Evolutionary conservation across 768 basidiomycete genomes (phyloP).

Genomic region (Podaxis sp.): DNA sequence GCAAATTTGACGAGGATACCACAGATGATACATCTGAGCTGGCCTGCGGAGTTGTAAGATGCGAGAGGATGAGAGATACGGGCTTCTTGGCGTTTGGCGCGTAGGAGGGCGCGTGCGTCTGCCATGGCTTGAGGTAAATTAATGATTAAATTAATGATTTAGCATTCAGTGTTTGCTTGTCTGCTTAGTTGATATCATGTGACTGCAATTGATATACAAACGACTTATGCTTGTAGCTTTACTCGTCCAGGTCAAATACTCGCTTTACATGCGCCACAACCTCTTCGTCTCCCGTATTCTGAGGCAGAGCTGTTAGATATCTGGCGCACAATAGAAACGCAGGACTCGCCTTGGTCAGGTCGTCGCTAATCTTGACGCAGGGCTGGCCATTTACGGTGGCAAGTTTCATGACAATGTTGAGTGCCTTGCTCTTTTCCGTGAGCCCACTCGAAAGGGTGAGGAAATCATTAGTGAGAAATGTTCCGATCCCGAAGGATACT

Average conservation of each 20-base stretch:
- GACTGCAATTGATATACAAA: not conserved
- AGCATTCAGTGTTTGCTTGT: not conserved
- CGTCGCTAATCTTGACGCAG: conserved; percentile 94
- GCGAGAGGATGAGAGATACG: conserved; percentile 73
- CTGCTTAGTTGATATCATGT: not conserved
- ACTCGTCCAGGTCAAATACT: not conserved
- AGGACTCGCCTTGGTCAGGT: conserved; percentile 62
- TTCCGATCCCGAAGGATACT: conserved; percentile 95
- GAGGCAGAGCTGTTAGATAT: conserved; percentile 1
- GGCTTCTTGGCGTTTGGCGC: conserved; percentile 76
- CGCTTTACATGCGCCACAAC: conserved; percentile 36
- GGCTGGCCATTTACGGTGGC: conserved; percentile 64
- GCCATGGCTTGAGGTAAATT: conserved; percentile 40
- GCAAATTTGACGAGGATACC: conserved; percentile 63
- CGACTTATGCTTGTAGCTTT: not conserved
- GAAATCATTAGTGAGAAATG: conserved; percentile 90
- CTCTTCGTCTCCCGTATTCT: conserved; percentile 68
- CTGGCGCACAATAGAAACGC: not conserved
- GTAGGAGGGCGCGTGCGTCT: conserved; percentile 78
- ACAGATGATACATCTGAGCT: conserved; percentile 69
- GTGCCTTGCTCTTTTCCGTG: conserved; percentile 63
- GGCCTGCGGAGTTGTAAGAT: conserved; percentile 58
- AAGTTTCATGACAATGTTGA: conserved; percentile 97
- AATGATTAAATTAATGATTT: not conserved
- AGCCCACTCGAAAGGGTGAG: conserved; percentile 33